phyloP scores from a whole-genome alignment of 2,329 filamentous ascomycete species.

The Penicillium sp. region DNA sequence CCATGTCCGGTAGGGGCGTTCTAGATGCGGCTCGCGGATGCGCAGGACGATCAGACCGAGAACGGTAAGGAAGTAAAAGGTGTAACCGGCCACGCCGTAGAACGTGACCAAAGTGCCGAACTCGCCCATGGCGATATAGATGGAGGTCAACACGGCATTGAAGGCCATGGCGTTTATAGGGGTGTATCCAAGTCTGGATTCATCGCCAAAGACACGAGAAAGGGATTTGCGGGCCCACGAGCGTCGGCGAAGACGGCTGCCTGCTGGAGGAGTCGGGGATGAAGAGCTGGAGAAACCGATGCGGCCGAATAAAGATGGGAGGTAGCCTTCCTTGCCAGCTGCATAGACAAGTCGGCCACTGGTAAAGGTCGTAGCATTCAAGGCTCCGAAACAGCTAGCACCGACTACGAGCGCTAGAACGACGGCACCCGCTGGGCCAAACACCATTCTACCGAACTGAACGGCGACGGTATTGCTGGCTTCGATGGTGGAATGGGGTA shows the following conservation, averaged over 20 bases:
- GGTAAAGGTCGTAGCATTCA: conserved; percentile 94
- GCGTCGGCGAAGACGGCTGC: conserved; percentile 41
- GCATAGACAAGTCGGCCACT: conserved; percentile 88
- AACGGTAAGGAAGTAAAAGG: conserved; percentile 95
- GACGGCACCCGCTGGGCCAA: conserved; percentile 77
- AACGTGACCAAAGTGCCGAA: conserved; percentile 92
- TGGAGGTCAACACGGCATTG: conserved; percentile 69
- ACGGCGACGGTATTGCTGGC: conserved; percentile 94
- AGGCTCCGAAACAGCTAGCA: conserved; percentile 86
- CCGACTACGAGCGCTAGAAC: conserved; percentile 85
- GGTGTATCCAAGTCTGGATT: conserved; percentile 80
- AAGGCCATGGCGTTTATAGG: conserved; percentile 88
- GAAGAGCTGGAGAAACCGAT: conserved; percentile 63
- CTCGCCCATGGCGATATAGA: conserved; percentile 83
- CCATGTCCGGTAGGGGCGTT: conserved; percentile 93
- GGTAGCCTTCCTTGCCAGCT: conserved; percentile 91
- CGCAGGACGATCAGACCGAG: conserved; percentile 87
- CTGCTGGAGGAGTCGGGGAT: conserved; percentile 21
- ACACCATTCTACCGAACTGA: conserved; percentile 85
- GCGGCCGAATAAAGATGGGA: conserved; percentile 77
- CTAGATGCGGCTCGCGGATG: conserved; percentile 80
- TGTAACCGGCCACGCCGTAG: conserved; percentile 95
- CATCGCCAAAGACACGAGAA: conserved; percentile 68
- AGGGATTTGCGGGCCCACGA: conserved; percentile 61
- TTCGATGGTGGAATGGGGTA: conserved; percentile 77